Conservation (phyloP, 371 early-diverging fungal genomes). For the Rhizopus stolonifer region DNA sequence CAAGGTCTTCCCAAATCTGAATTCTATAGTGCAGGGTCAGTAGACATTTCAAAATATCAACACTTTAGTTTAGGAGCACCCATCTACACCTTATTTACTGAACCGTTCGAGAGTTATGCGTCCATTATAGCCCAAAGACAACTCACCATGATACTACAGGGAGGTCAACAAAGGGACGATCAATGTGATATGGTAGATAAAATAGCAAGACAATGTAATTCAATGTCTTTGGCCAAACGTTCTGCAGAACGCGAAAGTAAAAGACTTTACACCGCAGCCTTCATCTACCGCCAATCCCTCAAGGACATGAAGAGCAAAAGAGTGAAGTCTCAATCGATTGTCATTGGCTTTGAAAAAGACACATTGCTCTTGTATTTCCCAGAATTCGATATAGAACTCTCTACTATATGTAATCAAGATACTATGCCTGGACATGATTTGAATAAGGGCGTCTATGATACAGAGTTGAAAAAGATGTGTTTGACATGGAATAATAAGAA, state of each 20-base stretch:
- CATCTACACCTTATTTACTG: slow-evolving; percentile 82
- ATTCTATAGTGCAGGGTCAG: slow-evolving; percentile 77
- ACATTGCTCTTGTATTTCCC: slow-evolving; percentile 13
- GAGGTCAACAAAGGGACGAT: slow-evolving; percentile 12
- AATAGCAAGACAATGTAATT: slow-evolving; percentile 35
- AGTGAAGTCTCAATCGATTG: slow-evolving; percentile 9
- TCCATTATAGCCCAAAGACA: slow-evolving; percentile 89
- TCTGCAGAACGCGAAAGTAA: slow-evolving; percentile 28
- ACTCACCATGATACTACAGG: slow-evolving; percentile 32
- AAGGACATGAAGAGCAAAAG: slow-evolving; percentile 3
- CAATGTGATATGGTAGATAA: slow-evolving; percentile 25
- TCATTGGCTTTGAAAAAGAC: slow-evolving; percentile 11
- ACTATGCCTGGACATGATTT: slow-evolving; percentile 11
- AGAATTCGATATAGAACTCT: slow-evolving; percentile 17
- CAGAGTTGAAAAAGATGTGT: slow-evolving; percentile 8
- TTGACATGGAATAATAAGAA: slow-evolving; percentile 6
- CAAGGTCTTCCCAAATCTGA: slow-evolving; percentile 68
- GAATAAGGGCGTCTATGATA: slow-evolving; percentile 2
- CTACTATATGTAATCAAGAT: slow-evolving; percentile 4
- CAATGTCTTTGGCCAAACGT: slow-evolving; percentile 10
- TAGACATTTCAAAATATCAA: slow-evolving; percentile 51
- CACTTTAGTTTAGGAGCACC: slow-evolving; percentile 70
- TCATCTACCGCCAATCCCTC: slow-evolving; percentile 31
- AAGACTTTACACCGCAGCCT: slow-evolving; percentile 28
- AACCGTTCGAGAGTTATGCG: slow-evolving; percentile 93